phyloP scores from a whole-genome alignment of 441 rosid species.

The Populus hybrid region DNA sequence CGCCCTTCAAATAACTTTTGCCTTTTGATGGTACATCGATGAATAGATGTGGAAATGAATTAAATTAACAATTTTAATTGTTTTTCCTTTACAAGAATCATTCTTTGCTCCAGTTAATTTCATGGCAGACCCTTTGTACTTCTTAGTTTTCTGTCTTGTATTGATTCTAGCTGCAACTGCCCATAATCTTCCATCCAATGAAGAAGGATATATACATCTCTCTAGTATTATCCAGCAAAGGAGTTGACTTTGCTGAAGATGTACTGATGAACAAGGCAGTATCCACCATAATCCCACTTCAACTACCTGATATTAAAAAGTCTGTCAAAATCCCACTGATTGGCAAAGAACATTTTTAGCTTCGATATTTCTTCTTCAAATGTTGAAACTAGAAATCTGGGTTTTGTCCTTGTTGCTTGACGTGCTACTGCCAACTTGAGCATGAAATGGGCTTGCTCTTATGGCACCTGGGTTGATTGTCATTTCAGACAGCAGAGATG shows the following conservation, averaged over 20 bases:
- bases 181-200: slow-evolving; percentile 36
- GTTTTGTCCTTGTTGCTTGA: slow-evolving; percentile 48
- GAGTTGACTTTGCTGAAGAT: slow-evolving; percentile 61
- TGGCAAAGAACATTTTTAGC: slow-evolving; percentile 50
- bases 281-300: slow-evolving; percentile 60
- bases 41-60: too few species aligned
- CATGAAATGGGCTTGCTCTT: slow-evolving; percentile 72
- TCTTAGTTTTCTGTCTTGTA: slow-evolving; percentile 31
- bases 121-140: too few species aligned
- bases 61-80: too few species aligned
- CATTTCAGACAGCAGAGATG: slow-evolving; percentile 58
- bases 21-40: background rate
- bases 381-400: slow-evolving; percentile 47
- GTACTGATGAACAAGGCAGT: slow-evolving; percentile 44
- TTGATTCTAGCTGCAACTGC: slow-evolving; percentile 29
- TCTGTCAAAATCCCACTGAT: slow-evolving; percentile 51
- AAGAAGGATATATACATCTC: slow-evolving; percentile 50
- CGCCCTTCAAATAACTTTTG: background rate
- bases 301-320: slow-evolving; percentile 48
- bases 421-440: slow-evolving; percentile 60
- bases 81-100: too few species aligned
- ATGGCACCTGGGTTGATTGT: slow-evolving; percentile 35
- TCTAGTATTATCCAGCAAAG: slow-evolving; percentile 37
- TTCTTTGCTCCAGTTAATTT: too few species aligned
- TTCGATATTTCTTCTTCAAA: slow-evolving; percentile 45